Evolutionary conservation across 129 eudicot species (phyloP).

Genomic region (Lonicera japonica): DNA sequence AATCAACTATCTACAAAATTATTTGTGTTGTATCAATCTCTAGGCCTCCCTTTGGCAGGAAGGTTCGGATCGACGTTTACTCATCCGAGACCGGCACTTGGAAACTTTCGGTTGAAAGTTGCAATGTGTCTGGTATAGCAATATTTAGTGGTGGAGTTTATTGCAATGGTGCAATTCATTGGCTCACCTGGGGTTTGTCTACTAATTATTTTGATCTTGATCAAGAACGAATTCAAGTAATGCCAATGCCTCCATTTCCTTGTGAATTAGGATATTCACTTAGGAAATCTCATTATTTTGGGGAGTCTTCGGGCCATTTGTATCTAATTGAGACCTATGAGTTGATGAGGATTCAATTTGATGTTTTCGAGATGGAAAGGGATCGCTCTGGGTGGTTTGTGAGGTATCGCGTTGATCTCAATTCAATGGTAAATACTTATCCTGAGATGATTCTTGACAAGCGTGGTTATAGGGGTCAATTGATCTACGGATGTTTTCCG

Average conservation of each 20-base stretch:
- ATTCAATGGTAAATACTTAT: too few relatives aligned
- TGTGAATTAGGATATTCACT: neutral
- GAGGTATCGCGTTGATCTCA: too few relatives aligned
- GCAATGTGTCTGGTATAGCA: constrained; percentile 2
- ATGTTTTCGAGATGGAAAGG: constrained; percentile 12
- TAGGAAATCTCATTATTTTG: constrained; percentile 5
- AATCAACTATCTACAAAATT: constrained; percentile 26
- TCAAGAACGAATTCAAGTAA: constrained; percentile 4
- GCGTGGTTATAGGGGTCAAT: too few relatives aligned
- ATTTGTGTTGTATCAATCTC: constrained; percentile 5
- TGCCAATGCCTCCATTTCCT: constrained; percentile 6
- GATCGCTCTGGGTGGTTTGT: neutral
- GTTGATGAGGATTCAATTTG: neutral
- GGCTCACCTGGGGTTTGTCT: constrained; percentile 8
- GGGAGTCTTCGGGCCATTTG: constrained; percentile 31
- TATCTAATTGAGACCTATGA: constrained; percentile 19
- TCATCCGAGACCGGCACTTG: constrained; percentile 19
- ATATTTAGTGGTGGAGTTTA: constrained; percentile 8
- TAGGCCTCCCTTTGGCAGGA: neutral
- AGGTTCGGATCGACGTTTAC: constrained; percentile 20
- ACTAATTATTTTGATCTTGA: constrained; percentile 13
- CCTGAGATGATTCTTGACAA: too few relatives aligned
- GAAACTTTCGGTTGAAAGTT: constrained; percentile 6
- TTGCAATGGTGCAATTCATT: constrained; percentile 25
- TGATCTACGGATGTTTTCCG: too few relatives aligned